Evolutionary conservation across 805 yeast species (phyloP).

Genomic region (Saturnispora quitensis): DNA sequence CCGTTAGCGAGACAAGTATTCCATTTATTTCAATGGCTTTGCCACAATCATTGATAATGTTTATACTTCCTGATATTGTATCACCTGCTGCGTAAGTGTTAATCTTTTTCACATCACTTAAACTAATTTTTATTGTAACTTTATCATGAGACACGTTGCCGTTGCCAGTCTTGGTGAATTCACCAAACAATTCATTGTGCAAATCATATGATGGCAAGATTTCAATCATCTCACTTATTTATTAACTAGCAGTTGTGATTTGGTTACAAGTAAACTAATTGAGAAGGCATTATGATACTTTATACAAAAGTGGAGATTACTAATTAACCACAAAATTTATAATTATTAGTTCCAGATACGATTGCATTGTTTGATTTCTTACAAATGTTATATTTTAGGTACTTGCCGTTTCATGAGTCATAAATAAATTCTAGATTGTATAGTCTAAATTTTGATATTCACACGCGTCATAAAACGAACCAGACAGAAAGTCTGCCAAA

Average conservation of each 20-base stretch:
- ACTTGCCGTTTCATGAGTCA: not conserved
- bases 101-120: not conserved
- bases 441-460: not conserved
- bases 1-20: not conserved
- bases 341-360: not conserved
- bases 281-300: not conserved
- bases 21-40: not conserved
- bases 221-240: not conserved
- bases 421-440: not conserved
- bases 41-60: not conserved
- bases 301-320: not conserved
- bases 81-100: not conserved
- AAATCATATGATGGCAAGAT: constrained; percentile 2
- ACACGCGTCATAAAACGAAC: not conserved
- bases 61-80: not conserved
- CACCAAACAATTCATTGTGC: not conserved
- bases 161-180: not conserved
- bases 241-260: not conserved
- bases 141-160: not conserved
- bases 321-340: not conserved
- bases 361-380: not conserved
- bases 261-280: not conserved
- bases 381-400: not conserved
- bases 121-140: not conserved
- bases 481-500: not conserved